Evolutionary conservation across 1,139 yeast genomes (phyloP), one percentile per base, ranked within the genome.

Genomic region (Debaryomycetaceae sp.): DNA sequence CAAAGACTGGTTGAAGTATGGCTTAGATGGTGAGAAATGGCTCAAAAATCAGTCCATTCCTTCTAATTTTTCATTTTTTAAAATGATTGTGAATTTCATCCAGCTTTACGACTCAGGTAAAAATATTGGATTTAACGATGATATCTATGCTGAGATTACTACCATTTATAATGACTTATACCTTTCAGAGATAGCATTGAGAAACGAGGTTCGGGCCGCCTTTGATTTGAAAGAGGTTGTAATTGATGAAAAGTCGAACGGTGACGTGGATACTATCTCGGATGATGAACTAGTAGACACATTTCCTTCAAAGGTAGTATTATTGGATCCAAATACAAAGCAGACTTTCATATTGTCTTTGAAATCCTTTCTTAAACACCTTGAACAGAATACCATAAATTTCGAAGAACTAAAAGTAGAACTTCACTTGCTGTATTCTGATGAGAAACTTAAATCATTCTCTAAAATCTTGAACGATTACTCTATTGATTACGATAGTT

Each of bases 21-120:
- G 82, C 0, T 22, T 68, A 0, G 76, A 72, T 31, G 80, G 80
- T 0, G 80, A 76, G 41, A 56, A 60, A 35, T 83, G 87, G 87
- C 53, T 81, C n/a, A 49, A 62, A 1, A 61, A 67, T n/a, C 83
- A 80, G 47, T 59, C 68, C 0, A 54, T 80, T 1, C 41, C 78
- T 2, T 86, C 88, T 0, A 68, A 62, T 44, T 76, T 79, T 39
- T 80, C 83, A 51, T 62, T 68, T 2, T 72, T 76, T 53, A 73
- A 72, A 45, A 57, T 83, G 31, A 52, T 83, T 17, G 52, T 72
- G 11, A 77, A 75, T 48, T 60, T 82, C 35, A 72, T 79, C 1
- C 75, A 73, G 39, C 49, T 72, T 60, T 53, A 69, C 56, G 66
- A 78, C 60, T 53, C 65, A 44, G 54, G 68, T 24, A 37, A 53